Evolutionary conservation across 2,329 filamentous ascomycete species (phyloP), one percentile per base, ranked within the genome.

Genomic region (Aspergillus flavus): DNA sequence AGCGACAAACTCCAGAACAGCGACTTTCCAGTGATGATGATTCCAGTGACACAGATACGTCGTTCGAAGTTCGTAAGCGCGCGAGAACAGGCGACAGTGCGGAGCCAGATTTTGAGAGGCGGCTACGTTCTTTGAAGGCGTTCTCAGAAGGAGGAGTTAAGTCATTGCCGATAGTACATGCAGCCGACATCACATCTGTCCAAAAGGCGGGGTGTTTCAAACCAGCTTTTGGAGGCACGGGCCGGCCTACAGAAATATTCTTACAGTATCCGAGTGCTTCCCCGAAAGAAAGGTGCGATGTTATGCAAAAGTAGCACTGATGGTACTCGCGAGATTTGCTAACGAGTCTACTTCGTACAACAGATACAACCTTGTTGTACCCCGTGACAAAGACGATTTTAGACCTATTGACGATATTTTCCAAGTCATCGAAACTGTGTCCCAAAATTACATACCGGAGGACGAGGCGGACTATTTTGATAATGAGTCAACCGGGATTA

Each of bases 261-360:
- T 80, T 98, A 69, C 91, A 95, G 76, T 98, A 98, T 77, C 94
- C 95, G 11, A 94, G 92, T 76, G 82, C 84, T 65, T 86, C 87
- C 61, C 84, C 84, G 57, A 85, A 86, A 59, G 92, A 95, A 78
- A 87, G 84, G 88, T 91, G 81, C 59, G 54, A 16, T 4, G 48
- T 52, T 6, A 14, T 46, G 57, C 6, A 28, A 28, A 21, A 12
- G 11, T 0, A 28, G n/a, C 21, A 7, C 10, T 21, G 26, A 41
- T 30, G 39, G 21, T 12, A 39, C 23, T n/a, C 21, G 14, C 19
- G 11, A 21, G n/a, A 19, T 43, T 59, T 45, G 21, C 60, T 68
- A 63, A 68, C 55, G 12, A 84, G 19, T 48, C 11, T 55, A n/a
- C 39, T 57, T 32, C 26, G 32, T 21, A 43, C 16, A 50, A 28